A percentile compares a stretch with the other conserved stretches of the same genome.
Conservation (phyloP, 305 asterid genomes). For the Solanum hybrid region DNA sequence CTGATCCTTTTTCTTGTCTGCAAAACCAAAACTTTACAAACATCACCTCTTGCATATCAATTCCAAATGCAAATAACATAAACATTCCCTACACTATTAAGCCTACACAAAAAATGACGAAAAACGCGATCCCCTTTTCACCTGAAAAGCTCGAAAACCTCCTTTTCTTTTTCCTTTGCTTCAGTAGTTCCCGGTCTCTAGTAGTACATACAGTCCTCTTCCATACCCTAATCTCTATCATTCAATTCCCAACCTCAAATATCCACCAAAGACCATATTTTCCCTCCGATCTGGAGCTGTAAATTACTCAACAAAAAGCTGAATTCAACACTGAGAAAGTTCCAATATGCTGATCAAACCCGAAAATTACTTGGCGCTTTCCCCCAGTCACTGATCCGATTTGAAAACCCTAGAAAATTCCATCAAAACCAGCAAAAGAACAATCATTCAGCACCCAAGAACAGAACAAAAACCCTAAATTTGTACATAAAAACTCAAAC, state of each 20-base stretch:
- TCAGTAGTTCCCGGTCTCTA: background rate
- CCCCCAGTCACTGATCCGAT: background rate
- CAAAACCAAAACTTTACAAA: background rate
- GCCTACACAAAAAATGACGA: background rate
- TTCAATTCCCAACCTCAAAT: constrained; percentile 1
- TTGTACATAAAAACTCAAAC: background rate
- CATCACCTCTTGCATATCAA: background rate
- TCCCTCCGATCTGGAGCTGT: background rate
- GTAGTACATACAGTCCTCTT: constrained; percentile 10
- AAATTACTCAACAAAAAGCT: background rate
- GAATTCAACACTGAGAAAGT: background rate
- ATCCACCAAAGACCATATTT: background rate
- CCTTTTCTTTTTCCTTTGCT: background rate
- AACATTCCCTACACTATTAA: background rate
- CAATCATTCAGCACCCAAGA: background rate
- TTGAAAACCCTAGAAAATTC: constrained; percentile 10
- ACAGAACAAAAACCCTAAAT: background rate
- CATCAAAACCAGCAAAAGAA: background rate
- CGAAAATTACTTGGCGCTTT: background rate
- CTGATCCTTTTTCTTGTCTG: constrained; percentile 7
- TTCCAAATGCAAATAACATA: background rate
- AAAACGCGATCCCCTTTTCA: background rate
- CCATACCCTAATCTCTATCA: constrained; percentile 10
- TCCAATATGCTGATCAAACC: constrained; percentile 7
- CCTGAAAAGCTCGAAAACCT: background rate